These are phyloP conservation scores for Cocos nucifera DNA, from an alignment of 176 grass and related monocot species.

Conservation along the genomic window DNA sequence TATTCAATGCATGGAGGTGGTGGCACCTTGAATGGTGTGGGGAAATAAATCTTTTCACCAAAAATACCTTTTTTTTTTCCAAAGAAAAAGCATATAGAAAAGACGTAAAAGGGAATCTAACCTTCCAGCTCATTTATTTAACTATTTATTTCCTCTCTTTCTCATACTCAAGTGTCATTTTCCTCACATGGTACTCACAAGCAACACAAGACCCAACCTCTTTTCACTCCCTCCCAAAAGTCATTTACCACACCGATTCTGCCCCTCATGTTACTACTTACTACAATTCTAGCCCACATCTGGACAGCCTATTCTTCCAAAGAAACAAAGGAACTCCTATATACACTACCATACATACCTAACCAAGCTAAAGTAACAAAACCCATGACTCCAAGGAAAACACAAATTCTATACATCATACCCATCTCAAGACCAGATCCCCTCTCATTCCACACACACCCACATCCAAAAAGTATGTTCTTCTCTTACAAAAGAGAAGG, in stretches of 20 bases:
- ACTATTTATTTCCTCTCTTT: constrained; percentile 1
- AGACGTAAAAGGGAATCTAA: constrained; percentile 22
- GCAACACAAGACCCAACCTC: constrained; percentile 8
- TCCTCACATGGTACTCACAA: constrained; percentile 4
- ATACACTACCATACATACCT: not conserved
- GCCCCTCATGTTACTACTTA: not conserved
- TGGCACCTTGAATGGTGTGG: no score
- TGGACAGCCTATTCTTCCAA: not conserved
- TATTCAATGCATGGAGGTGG: no score
- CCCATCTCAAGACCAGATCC: not conserved
- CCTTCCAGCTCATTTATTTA: constrained; percentile 18
- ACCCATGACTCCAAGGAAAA: not conserved
- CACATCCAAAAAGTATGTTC: no score
- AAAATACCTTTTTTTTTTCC: not conserved
- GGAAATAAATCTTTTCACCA: not conserved
- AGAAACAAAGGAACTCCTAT: not conserved
- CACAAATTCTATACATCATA: constrained; percentile 2
- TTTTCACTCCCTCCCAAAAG: constrained; percentile 2
- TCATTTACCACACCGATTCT: not conserved
- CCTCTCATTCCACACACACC: not conserved
- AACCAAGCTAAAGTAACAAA: no score
- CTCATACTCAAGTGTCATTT: constrained; percentile 6
- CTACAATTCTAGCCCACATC: not conserved
- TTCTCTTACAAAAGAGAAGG: no score
- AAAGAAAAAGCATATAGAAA: not conserved